A percentile compares a stretch with the other conserved stretches of the same genome.
Evolutionary conservation across 257 asterid species (phyloP).

Genomic region (Forsythia viridissima): DNA sequence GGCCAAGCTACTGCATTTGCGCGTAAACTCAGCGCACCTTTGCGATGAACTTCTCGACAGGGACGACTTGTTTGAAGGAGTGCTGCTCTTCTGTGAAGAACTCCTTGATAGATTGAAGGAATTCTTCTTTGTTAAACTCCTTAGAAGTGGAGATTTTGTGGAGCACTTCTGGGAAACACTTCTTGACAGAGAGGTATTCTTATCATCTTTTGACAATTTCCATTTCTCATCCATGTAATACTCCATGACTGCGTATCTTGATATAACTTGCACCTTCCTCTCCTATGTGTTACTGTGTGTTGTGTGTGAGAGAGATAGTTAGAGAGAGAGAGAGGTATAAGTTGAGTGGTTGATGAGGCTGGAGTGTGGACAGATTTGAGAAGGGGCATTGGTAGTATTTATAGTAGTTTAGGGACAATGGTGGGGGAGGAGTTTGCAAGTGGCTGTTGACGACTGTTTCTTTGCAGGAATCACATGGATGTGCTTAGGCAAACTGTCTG

Average conservation of each 20-base stretch:
- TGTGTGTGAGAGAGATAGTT: conserved; percentile 1
- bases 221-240: conserved; percentile 76
- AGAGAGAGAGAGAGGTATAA: conserved; percentile 1
- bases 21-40: conserved; percentile 50
- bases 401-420: conserved; percentile 38
- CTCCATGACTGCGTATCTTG: conserved; percentile 39
- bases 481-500: conserved; percentile 62
- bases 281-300: conserved; percentile 2
- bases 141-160: conserved; percentile 32
- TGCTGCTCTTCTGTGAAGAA: conserved; percentile 44
- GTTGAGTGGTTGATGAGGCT: conserved; percentile 15
- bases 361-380: conserved; percentile 17
- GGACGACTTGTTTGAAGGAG: conserved; percentile 39
- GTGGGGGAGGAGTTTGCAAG: conserved; percentile 26
- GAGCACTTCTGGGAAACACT: conserved; percentile 54
- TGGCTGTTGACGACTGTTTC: conserved; percentile 53
- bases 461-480: conserved; percentile 64
- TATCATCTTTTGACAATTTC: conserved; percentile 60
- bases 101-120: conserved; percentile 51
- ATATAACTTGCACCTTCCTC: background rate
- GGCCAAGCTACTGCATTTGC: conserved; percentile 71
- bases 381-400: conserved; percentile 42
- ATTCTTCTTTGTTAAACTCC: conserved; percentile 44
- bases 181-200: conserved; percentile 41
- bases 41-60: conserved; percentile 58